Evolutionary conservation across 495 filamentous ascomycete genomes (phyloP).

Genomic region (Mycothermus thermophilus): DNA sequence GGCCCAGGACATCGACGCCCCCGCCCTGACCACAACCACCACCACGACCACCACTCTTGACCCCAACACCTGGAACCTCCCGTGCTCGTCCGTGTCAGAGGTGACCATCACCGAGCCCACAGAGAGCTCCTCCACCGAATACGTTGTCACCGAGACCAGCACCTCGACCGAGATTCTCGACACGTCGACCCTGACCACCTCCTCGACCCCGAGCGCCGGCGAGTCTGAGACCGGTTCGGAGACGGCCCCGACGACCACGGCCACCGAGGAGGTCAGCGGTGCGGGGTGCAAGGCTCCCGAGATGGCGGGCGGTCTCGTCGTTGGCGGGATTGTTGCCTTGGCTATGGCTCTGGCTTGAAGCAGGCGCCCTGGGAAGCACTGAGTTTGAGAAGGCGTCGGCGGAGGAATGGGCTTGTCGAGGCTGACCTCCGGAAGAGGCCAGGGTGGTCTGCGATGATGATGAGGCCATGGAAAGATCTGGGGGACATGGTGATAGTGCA

Average conservation of each 20-base stretch:
- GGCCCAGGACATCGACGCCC: neutral
- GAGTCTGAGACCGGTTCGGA: constrained; percentile 1
- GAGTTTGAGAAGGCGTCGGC: too few species aligned
- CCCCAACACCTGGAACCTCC: too few species aligned
- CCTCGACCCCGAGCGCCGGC: neutral
- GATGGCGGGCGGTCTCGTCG: constrained; percentile 1
- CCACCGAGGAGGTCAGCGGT: neutral
- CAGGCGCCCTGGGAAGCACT: too few species aligned
- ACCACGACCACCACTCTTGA: neutral
- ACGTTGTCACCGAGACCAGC: neutral
- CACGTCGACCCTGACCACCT: neutral
- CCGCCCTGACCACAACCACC: neutral
- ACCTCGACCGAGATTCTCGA: too few species aligned
- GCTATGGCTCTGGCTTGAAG: constrained; percentile 1
- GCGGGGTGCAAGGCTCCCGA: neutral
- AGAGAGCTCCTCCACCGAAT: too few species aligned
- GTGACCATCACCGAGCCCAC: too few species aligned
- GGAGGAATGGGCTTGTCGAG: too few species aligned
- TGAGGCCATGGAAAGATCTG: too few species aligned
- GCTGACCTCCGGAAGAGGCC: too few species aligned
- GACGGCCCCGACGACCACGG: neutral
- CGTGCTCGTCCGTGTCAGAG: too few species aligned
- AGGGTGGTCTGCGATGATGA: too few species aligned
- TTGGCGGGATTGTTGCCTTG: constrained; percentile 1
- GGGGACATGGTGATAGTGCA: too few species aligned